A percentile compares a stretch with the other conserved stretches of the same genome.
phyloP scores from a whole-genome alignment of 2,329 filamentous ascomycete genomes.

The Aspergillus melleus region DNA sequence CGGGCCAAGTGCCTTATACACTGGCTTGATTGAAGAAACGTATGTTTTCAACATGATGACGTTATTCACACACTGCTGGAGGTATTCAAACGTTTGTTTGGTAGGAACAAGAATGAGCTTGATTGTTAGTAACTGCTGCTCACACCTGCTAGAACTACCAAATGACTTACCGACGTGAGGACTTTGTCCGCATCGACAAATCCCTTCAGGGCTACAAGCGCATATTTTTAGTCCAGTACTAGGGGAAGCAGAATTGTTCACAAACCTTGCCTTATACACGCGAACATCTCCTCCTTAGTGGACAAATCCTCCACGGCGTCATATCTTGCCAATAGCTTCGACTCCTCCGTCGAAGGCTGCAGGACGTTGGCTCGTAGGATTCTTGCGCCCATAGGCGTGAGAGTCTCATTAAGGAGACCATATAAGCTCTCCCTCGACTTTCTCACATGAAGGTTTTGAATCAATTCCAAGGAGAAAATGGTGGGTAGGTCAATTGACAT shows the following conservation, averaged over 20 bases:
- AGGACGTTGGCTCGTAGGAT: constrained; percentile 82
- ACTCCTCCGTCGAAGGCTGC: constrained; percentile 76
- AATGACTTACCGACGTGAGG: constrained; percentile 64
- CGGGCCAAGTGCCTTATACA: constrained; percentile 68
- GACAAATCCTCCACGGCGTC: constrained; percentile 82
- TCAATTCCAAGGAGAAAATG: constrained; percentile 81
- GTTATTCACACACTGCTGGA: constrained; percentile 81
- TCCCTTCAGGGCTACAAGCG: constrained; percentile 62
- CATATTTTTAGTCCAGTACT: background rate
- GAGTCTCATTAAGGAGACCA: constrained; percentile 79
- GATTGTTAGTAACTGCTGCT: constrained; percentile 14
- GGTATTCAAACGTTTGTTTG: constrained; percentile 64
- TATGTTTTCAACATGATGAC: constrained; percentile 86
- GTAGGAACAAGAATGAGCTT: constrained; percentile 76
- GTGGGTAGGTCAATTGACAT: constrained; percentile 96
- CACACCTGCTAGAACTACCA: background rate
- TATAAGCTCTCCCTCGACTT: constrained; percentile 83
- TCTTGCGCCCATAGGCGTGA: constrained; percentile 84
- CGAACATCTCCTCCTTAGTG: constrained; percentile 81
- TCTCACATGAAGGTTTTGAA: constrained; percentile 77
- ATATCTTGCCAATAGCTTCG: constrained; percentile 70
- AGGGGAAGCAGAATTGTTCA: background rate
- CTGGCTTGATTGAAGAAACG: constrained; percentile 63
- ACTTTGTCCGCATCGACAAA: constrained; percentile 80
- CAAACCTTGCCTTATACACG: constrained; percentile 67